Conservation (phyloP, 192 early-diverging fungal genomes). For the Backusella morwellensis region DNA sequence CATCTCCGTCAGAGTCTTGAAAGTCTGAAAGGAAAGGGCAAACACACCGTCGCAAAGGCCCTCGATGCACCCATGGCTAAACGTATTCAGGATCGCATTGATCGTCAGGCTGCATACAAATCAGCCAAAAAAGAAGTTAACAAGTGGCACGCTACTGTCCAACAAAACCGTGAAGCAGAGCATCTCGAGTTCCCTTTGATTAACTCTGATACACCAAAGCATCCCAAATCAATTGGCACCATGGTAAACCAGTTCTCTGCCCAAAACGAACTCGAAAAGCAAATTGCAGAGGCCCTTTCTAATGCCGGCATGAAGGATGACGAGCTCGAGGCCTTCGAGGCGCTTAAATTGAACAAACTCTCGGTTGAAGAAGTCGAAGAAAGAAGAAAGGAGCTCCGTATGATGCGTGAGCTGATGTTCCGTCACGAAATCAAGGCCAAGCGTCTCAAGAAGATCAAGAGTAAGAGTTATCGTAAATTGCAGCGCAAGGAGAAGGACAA, state of each 20-base stretch:
- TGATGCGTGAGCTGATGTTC: slow-evolving; percentile 94
- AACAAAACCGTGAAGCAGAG: slow-evolving; percentile 77
- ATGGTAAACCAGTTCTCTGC: slow-evolving; percentile 67
- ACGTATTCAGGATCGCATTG: slow-evolving; percentile 80
- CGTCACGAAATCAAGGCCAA: slow-evolving; percentile 89
- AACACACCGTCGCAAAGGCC: slow-evolving; percentile 32
- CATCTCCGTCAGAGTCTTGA: slow-evolving; percentile 63
- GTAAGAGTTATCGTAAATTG: slow-evolving; percentile 91
- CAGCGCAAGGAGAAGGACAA: slow-evolving; percentile 76
- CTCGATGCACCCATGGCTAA: slow-evolving; percentile 78
- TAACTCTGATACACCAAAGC: slow-evolving; percentile 27
- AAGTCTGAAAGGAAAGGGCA: slow-evolving; percentile 53
- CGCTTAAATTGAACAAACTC: slow-evolving; percentile 82
- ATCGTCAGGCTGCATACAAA: slow-evolving; percentile 84
- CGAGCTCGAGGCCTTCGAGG: slow-evolving; percentile 76
- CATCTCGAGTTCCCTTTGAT: slow-evolving; percentile 73
- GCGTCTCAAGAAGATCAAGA: slow-evolving; percentile 95
- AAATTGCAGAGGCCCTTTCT: slow-evolving; percentile 68
- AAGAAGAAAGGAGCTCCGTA: slow-evolving; percentile 75
- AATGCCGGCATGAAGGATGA: slow-evolving; percentile 78
- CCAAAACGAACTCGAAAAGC: slow-evolving; percentile 71
- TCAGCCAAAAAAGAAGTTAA: slow-evolving; percentile 77
- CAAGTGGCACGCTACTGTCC: slow-evolving; percentile 83
- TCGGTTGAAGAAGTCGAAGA: slow-evolving; percentile 77
- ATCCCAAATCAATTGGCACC: slow-evolving; percentile 45